phyloP scores from a whole-genome alignment of 1,139 yeast species.

The Hansenula sp. region DNA sequence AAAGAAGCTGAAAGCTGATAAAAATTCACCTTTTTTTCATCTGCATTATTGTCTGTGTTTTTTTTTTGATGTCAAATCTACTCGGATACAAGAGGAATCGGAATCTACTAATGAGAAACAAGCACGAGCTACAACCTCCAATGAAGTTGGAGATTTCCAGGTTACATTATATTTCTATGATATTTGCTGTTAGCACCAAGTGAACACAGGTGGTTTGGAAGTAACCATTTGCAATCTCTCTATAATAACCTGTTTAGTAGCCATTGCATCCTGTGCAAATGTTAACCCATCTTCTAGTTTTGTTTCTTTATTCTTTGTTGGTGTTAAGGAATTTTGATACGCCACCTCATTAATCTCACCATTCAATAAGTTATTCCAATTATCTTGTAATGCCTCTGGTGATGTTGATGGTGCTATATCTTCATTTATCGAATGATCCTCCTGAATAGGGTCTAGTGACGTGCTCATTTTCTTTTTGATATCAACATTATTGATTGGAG shows the following conservation, averaged over 20 bases:
- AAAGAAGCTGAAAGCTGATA: too few species aligned
- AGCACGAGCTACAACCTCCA: too few species aligned
- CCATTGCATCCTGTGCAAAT: conserved; percentile 9
- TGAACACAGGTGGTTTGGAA: conserved; percentile 60
- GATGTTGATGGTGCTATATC: not conserved
- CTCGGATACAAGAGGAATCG: too few species aligned
- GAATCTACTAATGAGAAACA: too few species aligned
- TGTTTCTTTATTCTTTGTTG: not conserved
- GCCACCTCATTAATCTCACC: conserved; percentile 25
- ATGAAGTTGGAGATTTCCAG: too few species aligned
- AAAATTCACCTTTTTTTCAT: too few species aligned
- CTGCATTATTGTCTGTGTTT: too few species aligned
- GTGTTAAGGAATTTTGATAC: conserved; percentile 5
- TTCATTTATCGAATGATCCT: conserved; percentile 3
- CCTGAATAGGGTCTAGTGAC: conserved; percentile 7
- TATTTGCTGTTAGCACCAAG: conserved; percentile 74
- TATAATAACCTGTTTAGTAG: conserved; percentile 46
- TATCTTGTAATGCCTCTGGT: conserved; percentile 19
- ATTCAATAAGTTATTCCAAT: conserved; percentile 26
- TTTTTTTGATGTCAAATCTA: too few species aligned
- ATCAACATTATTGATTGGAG: conserved; percentile 19
- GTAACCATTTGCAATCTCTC: conserved; percentile 59
- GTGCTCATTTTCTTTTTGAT: not conserved
- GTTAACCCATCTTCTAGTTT: not conserved
- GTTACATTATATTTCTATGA: too few species aligned